Base-by-base conservation (phyloP, 2,329 filamentous ascomycete species). In the Exophiala spinifera region DNA sequence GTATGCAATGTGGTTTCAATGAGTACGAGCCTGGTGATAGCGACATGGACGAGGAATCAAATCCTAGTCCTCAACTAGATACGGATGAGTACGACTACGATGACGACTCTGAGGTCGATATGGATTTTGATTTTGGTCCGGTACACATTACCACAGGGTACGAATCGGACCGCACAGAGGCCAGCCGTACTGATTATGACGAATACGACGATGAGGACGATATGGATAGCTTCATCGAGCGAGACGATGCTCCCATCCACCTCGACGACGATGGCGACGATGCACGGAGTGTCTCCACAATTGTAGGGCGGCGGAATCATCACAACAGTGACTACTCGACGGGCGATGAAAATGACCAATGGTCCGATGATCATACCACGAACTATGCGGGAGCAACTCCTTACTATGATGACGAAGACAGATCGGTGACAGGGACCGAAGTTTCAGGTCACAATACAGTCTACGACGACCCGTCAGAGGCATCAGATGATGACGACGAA, bases 1-100 rank as follows among this genome's bases (percentile, higher is more conserved):
- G 85, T 62, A 59, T 65, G 19, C 71, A 75, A 17, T 88, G 85
- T 53, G 76, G 79, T 46, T 80, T 60, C 31, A 48, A 43, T 19
- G 51, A 57, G 50, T 55, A 51, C 20, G 52, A 60, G 17, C 19
- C 50, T 76, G 47, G 72, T 76, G 19, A 76, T 37, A 51, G 54
- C 33, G 46, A 57, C n/a, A 46, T n/a, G 13, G 58, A 61, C 21
- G 34, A 43, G 17, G 55, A 55, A 17, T 43, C 51, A 15, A 44
- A 42, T 15, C 56, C 46, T 14, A 51, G 40, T 21, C 13, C 51
- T 17, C 34, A 37, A 6, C 45, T 48, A 15, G 31, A 46, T 19
- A 47, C 53, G 8, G 48, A 55, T 4, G 59, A 63, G 13, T 53
- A 54, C 19, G 63, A 62, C 31, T 47, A 36, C 21, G 61, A 62